Conservation (phyloP, 805 yeast genomes). For the Dipodascus geniculatus region DNA sequence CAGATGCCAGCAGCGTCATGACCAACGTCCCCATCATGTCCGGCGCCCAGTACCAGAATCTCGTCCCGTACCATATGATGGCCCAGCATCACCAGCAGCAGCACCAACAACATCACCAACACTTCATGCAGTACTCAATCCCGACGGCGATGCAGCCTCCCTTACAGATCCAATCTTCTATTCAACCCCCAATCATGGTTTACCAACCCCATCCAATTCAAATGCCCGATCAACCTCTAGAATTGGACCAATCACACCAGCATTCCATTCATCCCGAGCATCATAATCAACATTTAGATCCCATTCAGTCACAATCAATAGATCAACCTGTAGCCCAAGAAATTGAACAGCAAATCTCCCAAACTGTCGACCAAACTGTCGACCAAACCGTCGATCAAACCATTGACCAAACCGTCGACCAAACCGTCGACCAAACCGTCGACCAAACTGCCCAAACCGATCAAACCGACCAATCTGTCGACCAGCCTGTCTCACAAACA, state of each 20-base stretch:
- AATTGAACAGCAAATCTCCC: background rate
- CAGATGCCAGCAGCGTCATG: constrained; percentile 14
- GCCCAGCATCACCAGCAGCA: constrained; percentile 3
- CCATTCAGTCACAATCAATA: no score
- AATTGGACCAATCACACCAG: no score
- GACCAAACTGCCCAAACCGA: no score
- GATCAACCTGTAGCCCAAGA: background rate
- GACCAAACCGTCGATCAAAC: background rate
- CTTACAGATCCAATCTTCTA: no score
- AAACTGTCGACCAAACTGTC: background rate
- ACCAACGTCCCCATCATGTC: background rate
- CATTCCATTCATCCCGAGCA: no score
- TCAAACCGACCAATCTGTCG: no score
- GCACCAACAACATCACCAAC: constrained; percentile 6
- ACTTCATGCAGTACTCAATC: background rate
- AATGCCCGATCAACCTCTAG: no score
- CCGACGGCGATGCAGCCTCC: background rate
- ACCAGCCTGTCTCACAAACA: no score
- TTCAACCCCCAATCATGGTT: background rate
- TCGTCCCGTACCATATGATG: background rate
- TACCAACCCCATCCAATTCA: background rate
- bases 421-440: no score
- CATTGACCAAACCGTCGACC: background rate
- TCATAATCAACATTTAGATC: background rate
- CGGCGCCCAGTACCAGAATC: background rate